Conservation (phyloP, 371 early-diverging fungal species). For the Synchytrium microbalum region DNA sequence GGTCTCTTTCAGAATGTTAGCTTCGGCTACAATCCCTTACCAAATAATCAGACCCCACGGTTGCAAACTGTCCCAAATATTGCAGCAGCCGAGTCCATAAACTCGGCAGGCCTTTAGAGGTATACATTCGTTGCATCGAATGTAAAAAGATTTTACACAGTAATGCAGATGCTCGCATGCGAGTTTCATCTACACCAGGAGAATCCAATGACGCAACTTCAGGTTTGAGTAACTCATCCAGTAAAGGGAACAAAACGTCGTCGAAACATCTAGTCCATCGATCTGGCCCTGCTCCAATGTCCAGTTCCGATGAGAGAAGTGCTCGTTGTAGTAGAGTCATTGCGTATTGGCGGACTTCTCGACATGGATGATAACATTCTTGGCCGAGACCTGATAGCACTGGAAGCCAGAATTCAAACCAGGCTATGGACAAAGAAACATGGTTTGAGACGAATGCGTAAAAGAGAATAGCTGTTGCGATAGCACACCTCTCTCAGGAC, state of each 20-base stretch:
- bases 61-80: constrained; percentile 24
- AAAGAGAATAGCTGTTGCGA: neutral
- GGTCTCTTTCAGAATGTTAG: no score
- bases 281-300: constrained; percentile 28
- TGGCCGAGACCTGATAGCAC: constrained; percentile 56
- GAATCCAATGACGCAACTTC: constrained; percentile 44
- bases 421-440: constrained; percentile 35
- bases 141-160: constrained; percentile 60
- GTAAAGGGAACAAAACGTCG: constrained; percentile 57
- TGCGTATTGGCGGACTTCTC: constrained; percentile 56
- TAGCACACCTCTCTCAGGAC: constrained; percentile 35
- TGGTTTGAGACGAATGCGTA: constrained; percentile 1
- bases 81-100: constrained; percentile 47
- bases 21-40: no score
- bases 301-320: constrained; percentile 36
- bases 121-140: constrained; percentile 41
- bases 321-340: constrained; percentile 52
- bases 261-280: constrained; percentile 55
- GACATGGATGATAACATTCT: constrained; percentile 57
- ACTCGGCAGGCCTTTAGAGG: constrained; percentile 43
- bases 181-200: constrained; percentile 43
- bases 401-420: constrained; percentile 65
- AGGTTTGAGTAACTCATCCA: constrained; percentile 52
- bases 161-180: constrained; percentile 50
- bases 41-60: constrained; percentile 38